A percentile compares a stretch with the other conserved stretches of the same genome.
phyloP scores from a whole-genome alignment of 2,329 filamentous ascomycete species.

The Fonsecaea erecta region DNA sequence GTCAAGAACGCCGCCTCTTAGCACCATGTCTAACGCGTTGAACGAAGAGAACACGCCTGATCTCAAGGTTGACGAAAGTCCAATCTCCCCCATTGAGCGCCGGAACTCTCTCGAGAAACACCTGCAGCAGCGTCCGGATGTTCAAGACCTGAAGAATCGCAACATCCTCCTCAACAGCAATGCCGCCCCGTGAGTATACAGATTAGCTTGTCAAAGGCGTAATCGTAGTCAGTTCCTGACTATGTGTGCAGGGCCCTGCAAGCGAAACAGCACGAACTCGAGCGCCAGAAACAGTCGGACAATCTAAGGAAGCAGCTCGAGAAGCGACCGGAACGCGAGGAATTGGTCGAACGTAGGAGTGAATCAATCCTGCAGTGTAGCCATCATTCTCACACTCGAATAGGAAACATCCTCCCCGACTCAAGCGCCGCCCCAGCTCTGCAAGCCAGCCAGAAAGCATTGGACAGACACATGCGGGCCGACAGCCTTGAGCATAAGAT shows the following conservation, averaged over 20 bases:
- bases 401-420: conserved; percentile 85
- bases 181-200: conserved; percentile 64
- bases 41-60: conserved; percentile 34
- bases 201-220: background rate
- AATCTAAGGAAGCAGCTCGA: conserved; percentile 68
- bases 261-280: conserved; percentile 65
- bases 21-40: conserved; percentile 32
- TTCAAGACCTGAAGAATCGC: conserved; percentile 68
- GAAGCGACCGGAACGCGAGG: conserved; percentile 69
- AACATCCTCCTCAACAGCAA: conserved; percentile 71
- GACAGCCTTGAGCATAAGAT: conserved; percentile 88
- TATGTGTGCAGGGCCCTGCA: conserved; percentile 60
- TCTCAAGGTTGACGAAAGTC: conserved; percentile 58
- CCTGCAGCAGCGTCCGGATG: conserved; percentile 70
- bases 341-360: conserved; percentile 75
- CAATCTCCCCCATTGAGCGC: conserved; percentile 62
- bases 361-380: conserved; percentile 19
- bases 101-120: conserved; percentile 74
- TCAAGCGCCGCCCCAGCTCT: conserved; percentile 78
- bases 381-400: conserved; percentile 20
- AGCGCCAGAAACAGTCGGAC: conserved; percentile 66
- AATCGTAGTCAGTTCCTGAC: background rate
- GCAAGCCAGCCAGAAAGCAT: conserved; percentile 78
- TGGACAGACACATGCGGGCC: conserved; percentile 84
- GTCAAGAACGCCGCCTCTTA: background rate